Evolutionary conservation across 495 filamentous ascomycete species (phyloP), one percentile per base, ranked within the genome.

Genomic region (Pyronema omphalodes): DNA sequence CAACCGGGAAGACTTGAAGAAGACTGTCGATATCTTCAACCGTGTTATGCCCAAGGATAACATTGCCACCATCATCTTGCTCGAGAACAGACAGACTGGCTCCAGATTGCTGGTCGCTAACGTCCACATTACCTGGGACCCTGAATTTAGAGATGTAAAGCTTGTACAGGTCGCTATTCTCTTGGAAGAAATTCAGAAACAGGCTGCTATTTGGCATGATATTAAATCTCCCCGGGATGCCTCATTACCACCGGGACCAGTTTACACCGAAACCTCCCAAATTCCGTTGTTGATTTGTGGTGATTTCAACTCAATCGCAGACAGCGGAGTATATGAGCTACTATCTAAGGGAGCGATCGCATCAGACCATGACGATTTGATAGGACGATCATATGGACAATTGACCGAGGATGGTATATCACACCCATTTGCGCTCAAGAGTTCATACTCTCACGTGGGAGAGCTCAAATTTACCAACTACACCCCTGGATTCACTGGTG

Each of bases 41-140:
- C 81, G 91, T 9, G 79, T 96, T 14, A 96, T 95, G 91, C 88
- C 88, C 55, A 84, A 88, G 69, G 91, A 98, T 70, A 85, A 96
- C 62, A 93, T 98, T 60, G 89, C 83, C 9, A 78, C 94, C 15
- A 76, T 93, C 29, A 74, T 83, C 53, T 91, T 98, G 68, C 74
- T 96, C 49, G 93, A 96, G 67, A 94, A 94, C 60, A 76, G 87
- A 12, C 68, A 73, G 54, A 96, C 88, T 1, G 91, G 91, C 1
- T 77, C 84, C 1, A 80, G 93, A 12, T 71, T 96, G 55, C 93
- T 98, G 46, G 80, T 95, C 9, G 86, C 83, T 29, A 96, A 96
- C 60, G 83, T 85, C 3, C 91, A 98, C 69, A 74, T 96, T 41
- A 88, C 83, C 64, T 96, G 91, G 91, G 87, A 98, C 58, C 87